Evolutionary conservation across 176 grass and related monocot genomes (phyloP).

Genomic region (Olyra latifolia): DNA sequence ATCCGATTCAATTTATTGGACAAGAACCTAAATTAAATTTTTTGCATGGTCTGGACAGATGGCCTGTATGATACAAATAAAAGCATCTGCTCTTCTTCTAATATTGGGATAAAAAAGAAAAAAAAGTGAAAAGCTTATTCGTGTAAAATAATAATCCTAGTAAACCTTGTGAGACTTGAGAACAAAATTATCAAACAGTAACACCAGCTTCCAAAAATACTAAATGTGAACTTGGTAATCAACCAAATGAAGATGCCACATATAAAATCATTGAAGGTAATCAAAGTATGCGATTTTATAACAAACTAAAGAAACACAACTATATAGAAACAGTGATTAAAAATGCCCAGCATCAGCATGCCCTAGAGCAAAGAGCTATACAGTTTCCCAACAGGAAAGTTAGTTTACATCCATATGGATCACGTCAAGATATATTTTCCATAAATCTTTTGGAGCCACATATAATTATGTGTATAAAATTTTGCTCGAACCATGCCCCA

Average conservation of each 20-base stretch:
- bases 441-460: not conserved
- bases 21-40: not conserved
- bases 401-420: not conserved
- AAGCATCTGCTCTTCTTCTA: not conserved
- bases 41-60: not conserved
- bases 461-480: not conserved
- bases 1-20: not conserved
- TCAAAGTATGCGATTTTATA: not conserved
- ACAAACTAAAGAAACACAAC: not conserved
- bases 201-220: not conserved
- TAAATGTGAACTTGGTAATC: not conserved
- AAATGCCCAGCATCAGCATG: not conserved
- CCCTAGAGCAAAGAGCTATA: not conserved
- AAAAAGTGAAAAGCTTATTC: not conserved
- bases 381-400: not conserved
- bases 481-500: not conserved
- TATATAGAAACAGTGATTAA: not conserved
- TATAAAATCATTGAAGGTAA: not conserved
- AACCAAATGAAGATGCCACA: not conserved
- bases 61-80: not conserved
- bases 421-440: slow-evolving; percentile 7
- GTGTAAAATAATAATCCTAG: not conserved
- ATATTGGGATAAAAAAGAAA: not conserved
- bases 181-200: slow-evolving; percentile 18
- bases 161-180: not conserved